Percentiles rank a stretch among this genome's conserved stretches.
Conservation (phyloP, 768 basidiomycete species). For the Nidularia pulvinata region DNA sequence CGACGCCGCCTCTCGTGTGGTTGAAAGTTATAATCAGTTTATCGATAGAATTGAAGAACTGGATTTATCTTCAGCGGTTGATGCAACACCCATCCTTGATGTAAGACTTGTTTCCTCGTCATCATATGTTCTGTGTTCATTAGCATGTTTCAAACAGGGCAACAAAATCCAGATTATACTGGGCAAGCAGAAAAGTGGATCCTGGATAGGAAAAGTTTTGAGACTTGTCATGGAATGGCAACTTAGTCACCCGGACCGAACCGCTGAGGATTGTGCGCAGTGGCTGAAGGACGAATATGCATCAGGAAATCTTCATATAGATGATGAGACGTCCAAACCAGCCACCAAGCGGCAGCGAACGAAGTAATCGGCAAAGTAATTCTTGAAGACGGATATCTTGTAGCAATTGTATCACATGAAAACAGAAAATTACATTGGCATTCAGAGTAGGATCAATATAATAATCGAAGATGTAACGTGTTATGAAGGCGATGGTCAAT, state of each 20-base stretch:
- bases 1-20: slow-evolving; percentile 40
- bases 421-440: too few species aligned
- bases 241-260: slow-evolving; percentile 67
- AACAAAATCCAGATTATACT: slow-evolving; percentile 58
- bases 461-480: too few species aligned
- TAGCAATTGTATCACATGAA: too few species aligned
- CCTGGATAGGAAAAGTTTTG: slow-evolving; percentile 67
- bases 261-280: slow-evolving; percentile 61
- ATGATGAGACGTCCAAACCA: slow-evolving; percentile 16
- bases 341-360: slow-evolving; percentile 4
- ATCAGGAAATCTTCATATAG: slow-evolving; percentile 39
- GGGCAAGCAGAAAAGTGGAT: slow-evolving; percentile 56
- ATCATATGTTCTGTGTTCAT: background rate
- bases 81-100: slow-evolving; percentile 75
- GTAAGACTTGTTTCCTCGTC: slow-evolving; percentile 40
- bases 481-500: too few species aligned
- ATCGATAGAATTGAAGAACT: slow-evolving; percentile 59
- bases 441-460: too few species aligned
- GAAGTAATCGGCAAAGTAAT: too few species aligned
- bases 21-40: slow-evolving; percentile 69
- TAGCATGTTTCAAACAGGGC: slow-evolving; percentile 53
- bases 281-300: slow-evolving; percentile 67
- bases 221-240: slow-evolving; percentile 84
- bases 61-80: slow-evolving; percentile 55
- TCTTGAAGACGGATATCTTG: too few species aligned